A percentile compares a stretch with the other conserved stretches of the same genome.
Conservation (phyloP, 1,284 basidiomycete genomes). For the Apiotrichum montevideense region DNA sequence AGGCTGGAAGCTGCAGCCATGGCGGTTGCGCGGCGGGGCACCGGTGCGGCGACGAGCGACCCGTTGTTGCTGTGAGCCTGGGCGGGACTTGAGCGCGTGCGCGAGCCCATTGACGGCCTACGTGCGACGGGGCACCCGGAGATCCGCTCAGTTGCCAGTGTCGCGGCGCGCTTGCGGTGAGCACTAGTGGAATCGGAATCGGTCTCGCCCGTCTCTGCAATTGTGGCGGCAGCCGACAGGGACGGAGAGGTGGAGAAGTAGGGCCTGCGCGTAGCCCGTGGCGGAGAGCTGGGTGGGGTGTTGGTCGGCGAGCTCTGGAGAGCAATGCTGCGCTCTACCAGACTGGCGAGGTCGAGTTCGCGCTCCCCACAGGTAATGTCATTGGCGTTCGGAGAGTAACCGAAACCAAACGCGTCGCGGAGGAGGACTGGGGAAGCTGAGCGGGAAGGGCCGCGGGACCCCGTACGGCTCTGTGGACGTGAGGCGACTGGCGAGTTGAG, state of each 20-base stretch:
- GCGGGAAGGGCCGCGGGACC: not conserved
- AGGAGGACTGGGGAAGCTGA: not conserved
- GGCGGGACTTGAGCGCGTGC: not conserved
- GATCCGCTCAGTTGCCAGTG: not conserved
- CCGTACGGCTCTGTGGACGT: not conserved
- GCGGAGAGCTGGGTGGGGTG: not conserved
- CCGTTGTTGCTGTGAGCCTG: not conserved
- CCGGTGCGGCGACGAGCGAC: not conserved
- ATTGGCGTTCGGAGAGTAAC: not conserved
- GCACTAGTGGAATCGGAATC: not conserved
- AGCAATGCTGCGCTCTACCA: slow-evolving; percentile 18
- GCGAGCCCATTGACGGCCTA: not conserved
- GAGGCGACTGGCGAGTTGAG: not conserved
- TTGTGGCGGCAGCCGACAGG: not conserved
- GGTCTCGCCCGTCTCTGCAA: not conserved
- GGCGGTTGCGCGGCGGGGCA: not conserved
- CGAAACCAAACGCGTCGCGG: not conserved
- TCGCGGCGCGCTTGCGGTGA: not conserved
- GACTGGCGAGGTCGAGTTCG: slow-evolving; percentile 9
- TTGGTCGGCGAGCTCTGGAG: slow-evolving; percentile 8
- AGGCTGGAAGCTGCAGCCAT: not conserved
- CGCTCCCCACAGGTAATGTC: not conserved
- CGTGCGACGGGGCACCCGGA: not conserved
- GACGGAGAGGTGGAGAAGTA: slow-evolving; percentile 7
- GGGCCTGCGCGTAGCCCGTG: not conserved